These are phyloP conservation scores for Sorghum bicolor DNA, from an alignment of 176 grass and related monocot species.

Conservation along the genomic window DNA sequence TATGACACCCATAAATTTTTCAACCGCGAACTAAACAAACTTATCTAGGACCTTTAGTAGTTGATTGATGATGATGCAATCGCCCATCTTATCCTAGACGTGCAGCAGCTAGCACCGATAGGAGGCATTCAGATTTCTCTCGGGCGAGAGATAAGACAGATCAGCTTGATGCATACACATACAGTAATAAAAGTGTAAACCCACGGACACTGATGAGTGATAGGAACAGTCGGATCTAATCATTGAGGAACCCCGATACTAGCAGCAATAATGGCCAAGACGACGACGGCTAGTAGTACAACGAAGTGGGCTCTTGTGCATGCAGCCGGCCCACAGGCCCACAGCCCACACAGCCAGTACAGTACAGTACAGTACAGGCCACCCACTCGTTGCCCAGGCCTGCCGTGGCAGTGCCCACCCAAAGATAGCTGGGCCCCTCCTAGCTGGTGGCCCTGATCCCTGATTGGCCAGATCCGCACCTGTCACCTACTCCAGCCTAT, in stretches of 20 bases:
- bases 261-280: not conserved
- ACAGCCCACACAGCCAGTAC: not conserved
- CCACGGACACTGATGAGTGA: not conserved
- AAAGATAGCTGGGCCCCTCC: conserved; percentile 16
- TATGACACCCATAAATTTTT: too few relatives aligned
- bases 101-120: not conserved
- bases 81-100: conserved; percentile 13
- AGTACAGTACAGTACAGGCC: not conserved
- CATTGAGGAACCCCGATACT: not conserved
- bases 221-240: not conserved
- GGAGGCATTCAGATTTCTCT: not conserved
- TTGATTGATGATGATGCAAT: not conserved
- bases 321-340: not conserved
- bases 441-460: too few relatives aligned
- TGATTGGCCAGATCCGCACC: conserved; percentile 13
- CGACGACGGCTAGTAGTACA: not conserved
- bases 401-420: not conserved
- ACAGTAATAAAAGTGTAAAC: not conserved
- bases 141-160: not conserved
- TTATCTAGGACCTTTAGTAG: not conserved
- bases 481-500: not conserved
- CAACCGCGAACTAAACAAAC: too few relatives aligned
- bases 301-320: not conserved
- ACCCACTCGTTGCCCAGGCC: not conserved
- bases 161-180: not conserved